These are phyloP conservation scores for Magnusiomyces paraingens DNA, from an alignment of 1,139 yeast genomes.

Conservation along the genomic window DNA sequence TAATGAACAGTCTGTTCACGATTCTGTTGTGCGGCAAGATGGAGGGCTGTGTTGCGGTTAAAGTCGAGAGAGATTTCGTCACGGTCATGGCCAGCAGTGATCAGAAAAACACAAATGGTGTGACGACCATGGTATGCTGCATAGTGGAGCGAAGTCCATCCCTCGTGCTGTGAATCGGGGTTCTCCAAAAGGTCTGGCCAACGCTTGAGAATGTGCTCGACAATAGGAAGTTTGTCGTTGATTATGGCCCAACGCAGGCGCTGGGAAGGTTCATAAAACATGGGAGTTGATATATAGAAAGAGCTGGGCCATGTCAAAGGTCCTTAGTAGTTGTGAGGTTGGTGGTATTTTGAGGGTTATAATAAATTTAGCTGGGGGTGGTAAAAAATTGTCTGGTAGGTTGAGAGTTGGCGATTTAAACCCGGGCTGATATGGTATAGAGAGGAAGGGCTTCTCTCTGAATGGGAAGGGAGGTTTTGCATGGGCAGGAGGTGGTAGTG, in stretches of 20 bases:
- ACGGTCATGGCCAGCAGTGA: constrained; percentile 46
- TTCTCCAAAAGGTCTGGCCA: constrained; percentile 76
- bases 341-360: no score
- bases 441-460: no score
- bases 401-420: no score
- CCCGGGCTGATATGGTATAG: no score
- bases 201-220: constrained; percentile 59
- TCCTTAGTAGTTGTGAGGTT: no score
- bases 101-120: constrained; percentile 57
- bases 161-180: constrained; percentile 55
- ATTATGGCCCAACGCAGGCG: constrained; percentile 71
- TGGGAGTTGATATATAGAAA: no score
- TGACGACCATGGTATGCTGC: constrained; percentile 79
- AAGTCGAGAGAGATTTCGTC: constrained; percentile 51
- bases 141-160: constrained; percentile 88
- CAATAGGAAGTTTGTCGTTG: constrained; percentile 66
- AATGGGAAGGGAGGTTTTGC: no score
- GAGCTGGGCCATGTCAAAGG: no score
- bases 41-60: constrained; percentile 66
- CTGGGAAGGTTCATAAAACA: constrained; percentile 48
- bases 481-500: no score
- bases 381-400: no score
- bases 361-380: no score
- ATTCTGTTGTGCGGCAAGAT: constrained; percentile 59
- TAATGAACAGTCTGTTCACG: constrained; percentile 79